These are phyloP conservation scores for Daldinia sp. DNA, from an alignment of 2,329 filamentous ascomycete species.

Conservation along the genomic window DNA sequence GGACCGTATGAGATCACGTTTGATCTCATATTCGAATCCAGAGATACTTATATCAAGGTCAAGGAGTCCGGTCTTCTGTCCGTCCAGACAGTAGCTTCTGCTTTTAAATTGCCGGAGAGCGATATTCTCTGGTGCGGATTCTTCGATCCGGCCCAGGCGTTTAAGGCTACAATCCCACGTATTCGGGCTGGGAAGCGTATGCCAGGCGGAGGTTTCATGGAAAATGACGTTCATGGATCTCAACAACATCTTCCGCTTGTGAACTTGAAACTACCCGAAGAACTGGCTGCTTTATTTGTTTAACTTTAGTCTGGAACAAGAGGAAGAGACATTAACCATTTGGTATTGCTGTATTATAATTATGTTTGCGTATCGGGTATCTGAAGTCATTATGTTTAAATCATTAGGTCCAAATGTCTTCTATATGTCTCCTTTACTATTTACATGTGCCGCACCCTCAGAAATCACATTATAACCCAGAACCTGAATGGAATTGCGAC, in stretches of 20 bases:
- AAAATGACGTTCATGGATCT: constrained; percentile 45
- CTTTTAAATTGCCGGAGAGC: constrained; percentile 42
- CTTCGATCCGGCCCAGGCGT: constrained; percentile 57
- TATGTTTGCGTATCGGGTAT: neutral
- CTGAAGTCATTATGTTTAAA: neutral
- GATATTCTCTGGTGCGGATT: constrained; percentile 52
- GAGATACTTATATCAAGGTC: constrained; percentile 48
- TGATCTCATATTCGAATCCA: constrained; percentile 57
- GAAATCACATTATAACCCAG: constrained; percentile 14
- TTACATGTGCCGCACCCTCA: neutral
- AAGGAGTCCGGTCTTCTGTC: constrained; percentile 49
- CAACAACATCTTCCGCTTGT: constrained; percentile 43
- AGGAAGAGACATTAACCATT: neutral
- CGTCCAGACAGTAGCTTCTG: constrained; percentile 45
- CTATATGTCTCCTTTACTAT: neutral
- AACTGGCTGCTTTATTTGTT: constrained; percentile 25
- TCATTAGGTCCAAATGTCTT: neutral
- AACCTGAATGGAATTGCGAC: constrained; percentile 22
- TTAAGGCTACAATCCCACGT: constrained; percentile 54
- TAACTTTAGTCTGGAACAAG: neutral
- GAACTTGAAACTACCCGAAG: constrained; percentile 35
- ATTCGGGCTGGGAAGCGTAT: constrained; percentile 30
- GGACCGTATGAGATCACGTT: constrained; percentile 62
- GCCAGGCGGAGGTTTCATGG: constrained; percentile 44
- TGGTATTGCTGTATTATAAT: constrained; percentile 5